These are phyloP conservation scores for Coniochaeta sp. DNA, from an alignment of 2,329 filamentous ascomycete genomes.

Conservation along the genomic window DNA sequence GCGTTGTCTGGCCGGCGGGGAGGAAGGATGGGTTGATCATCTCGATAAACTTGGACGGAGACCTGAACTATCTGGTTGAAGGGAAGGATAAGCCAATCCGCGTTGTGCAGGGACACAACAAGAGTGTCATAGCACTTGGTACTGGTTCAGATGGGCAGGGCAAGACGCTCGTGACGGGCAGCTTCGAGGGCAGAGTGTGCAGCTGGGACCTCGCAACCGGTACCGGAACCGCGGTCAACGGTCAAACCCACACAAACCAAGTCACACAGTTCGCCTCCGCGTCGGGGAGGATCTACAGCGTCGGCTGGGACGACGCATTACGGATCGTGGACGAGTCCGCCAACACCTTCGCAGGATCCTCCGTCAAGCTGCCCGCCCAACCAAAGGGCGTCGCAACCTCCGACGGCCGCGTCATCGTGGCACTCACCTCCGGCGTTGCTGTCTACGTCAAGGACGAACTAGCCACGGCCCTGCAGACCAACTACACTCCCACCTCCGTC, in stretches of 20 bases:
- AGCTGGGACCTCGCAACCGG: conserved; percentile 75
- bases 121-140: conserved; percentile 75
- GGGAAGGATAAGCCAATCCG: conserved; percentile 62
- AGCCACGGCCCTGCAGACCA: conserved; percentile 50
- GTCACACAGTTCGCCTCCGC: conserved; percentile 66
- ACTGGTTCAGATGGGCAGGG: conserved; percentile 46
- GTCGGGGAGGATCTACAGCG: conserved; percentile 65
- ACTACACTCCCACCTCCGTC: conserved; percentile 62
- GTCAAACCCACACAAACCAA: conserved; percentile 78
- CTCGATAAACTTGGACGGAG: conserved; percentile 79
- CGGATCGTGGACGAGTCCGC: conserved; percentile 69
- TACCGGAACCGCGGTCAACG: conserved; percentile 63
- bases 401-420: conserved; percentile 47
- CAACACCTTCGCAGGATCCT: conserved; percentile 66
- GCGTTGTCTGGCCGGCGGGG: conserved; percentile 81
- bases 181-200: conserved; percentile 82
- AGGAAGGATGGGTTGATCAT: conserved; percentile 83
- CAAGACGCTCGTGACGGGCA: conserved; percentile 76
- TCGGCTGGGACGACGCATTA: conserved; percentile 91
- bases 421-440: conserved; percentile 42
- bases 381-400: conserved; percentile 65
- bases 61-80: conserved; percentile 81
- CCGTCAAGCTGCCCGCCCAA: conserved; percentile 65
- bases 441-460: conserved; percentile 55
- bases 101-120: conserved; percentile 82